Conservation (phyloP, 2,329 filamentous ascomycete genomes). For the Aspergillus neotritici region DNA sequence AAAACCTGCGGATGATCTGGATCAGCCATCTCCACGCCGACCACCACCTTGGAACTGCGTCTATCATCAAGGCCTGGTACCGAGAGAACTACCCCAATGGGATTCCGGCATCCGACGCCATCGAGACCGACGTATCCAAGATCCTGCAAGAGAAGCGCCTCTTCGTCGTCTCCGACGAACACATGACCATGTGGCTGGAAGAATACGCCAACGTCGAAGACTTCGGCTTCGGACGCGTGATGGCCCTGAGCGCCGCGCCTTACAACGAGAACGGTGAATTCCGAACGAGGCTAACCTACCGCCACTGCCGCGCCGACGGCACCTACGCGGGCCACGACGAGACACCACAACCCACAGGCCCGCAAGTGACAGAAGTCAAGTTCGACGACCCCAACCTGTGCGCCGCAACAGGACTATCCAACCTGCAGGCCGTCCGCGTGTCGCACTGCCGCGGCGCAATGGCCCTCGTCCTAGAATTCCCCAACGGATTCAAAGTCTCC, state of each 20-base stretch:
- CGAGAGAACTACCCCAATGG: slow-evolving; percentile 45
- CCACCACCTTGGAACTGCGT: slow-evolving; percentile 82
- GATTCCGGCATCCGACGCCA: slow-evolving; percentile 36
- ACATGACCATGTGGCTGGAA: slow-evolving; percentile 69
- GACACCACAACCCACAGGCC: slow-evolving; percentile 2
- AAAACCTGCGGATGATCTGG: slow-evolving; percentile 74
- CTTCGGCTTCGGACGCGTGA: slow-evolving; percentile 58
- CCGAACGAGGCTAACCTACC: slow-evolving; percentile 26
- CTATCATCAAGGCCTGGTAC: slow-evolving; percentile 78
- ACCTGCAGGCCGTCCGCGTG: slow-evolving; percentile 64
- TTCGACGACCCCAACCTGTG: slow-evolving; percentile 40
- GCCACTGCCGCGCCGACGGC: slow-evolving; percentile 24
- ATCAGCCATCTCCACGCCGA: slow-evolving; percentile 96
- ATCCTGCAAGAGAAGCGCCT: slow-evolving; percentile 44
- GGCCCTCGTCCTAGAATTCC: slow-evolving; percentile 71
- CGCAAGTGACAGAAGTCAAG: slow-evolving; percentile 16
- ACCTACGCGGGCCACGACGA: slow-evolving; percentile 17
- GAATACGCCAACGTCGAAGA: slow-evolving; percentile 78
- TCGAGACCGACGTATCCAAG: slow-evolving; percentile 32
- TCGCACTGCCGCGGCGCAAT: slow-evolving; percentile 74
- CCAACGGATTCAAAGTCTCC: slow-evolving; percentile 74
- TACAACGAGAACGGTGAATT: slow-evolving; percentile 13
- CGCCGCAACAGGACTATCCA: slow-evolving; percentile 55
- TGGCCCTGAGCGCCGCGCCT: slow-evolving; percentile 44
- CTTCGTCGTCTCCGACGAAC: slow-evolving; percentile 61